Base-by-base conservation (phyloP, 805 yeast genomes). In the Schizosaccharomyces japonicus region DNA sequence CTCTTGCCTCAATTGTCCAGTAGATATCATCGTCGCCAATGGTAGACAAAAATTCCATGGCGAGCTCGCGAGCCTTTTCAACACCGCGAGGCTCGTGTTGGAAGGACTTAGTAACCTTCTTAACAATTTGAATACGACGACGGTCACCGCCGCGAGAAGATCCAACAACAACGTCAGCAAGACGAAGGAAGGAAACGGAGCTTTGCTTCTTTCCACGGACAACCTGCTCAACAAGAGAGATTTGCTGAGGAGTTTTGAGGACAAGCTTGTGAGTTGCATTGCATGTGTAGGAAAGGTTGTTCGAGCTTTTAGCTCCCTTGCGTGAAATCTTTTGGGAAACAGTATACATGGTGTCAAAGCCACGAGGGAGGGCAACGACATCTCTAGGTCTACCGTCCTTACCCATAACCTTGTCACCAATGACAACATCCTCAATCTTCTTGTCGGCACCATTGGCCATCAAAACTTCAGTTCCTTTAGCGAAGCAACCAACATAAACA, bases 401-500 rank as follows among this genome's bases (percentile, higher is more conserved):
- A 54, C 71, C 69, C 63, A 66, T 56, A 36, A 69, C 67, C 17
- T 40, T 23, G 25, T 66, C 68, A 51, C 67, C 69, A 47, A 65
- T 55, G 27, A 52, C 46, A 47, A 69, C 51, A 19, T 60, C 55
- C 50, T 65, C 66, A 46, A 69, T 58, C 4, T 51, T 53, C 44
- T 54, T 55, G 27, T 56, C 57, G 31, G 53, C 30, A 52, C 73
- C 73, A 54, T 67, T 60, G 29, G 67, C 66, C 69, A 66, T 66
- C 54, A 67, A 50, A 27, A 69, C 71, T 49, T 59, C 50, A 28
- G 50, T 48, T 5, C 50, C 32, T 10, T 10, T n/a, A n/a, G 32
- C 32, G n/a, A 30, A 30, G 27, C 46, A 75, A 50, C 96, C 98
- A 49, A 83, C 94, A 60, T 90, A 90, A 60, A 87, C 80, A 61